Evolutionary conservation across 2,329 filamentous ascomycete species (phyloP), one percentile per base, ranked within the genome.

Genomic region (Aspergillus niger): DNA sequence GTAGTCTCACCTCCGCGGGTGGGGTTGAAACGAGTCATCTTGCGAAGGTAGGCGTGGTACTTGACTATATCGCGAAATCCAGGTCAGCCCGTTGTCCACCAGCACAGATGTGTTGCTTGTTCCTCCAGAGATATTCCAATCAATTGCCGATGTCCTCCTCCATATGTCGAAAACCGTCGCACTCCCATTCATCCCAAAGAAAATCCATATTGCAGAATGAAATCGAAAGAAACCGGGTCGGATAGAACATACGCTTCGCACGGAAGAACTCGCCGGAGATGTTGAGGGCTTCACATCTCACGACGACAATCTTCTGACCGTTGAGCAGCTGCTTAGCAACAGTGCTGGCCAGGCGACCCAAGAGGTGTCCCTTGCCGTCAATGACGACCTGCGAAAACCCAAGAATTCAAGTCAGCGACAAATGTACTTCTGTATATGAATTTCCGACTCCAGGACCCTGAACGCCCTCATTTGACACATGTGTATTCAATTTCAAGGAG

Each of bases 251-350:
- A 99, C 95, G 91, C 91, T 99, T 99, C 74, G 94, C 89, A 83
- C 95, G 92, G 91, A 99, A 99, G 91, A 99, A 99, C 87, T 98
- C 95, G 85, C 95, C 95, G 74, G 95, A 99, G 88, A 99, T 99
- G 90, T 99, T 99, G 82, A 99, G 89, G 77, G 92, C 92, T 86
- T 99, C 95, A 85, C 91, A 96, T 87, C 95, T 92, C 81, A 99
- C 95, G 75, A 99, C 86, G 77, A 98, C 94, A 81, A 99, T 96
- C 91, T 98, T 98, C 87, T 98, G 94, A 81, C 94, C 94, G 83
- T 89, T 96, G 76, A 98, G 91, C 79, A 98, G 89, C 87, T 98
- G 94, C 91, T 98, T 98, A 81, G 94, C 94, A 79, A 98, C 92
- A 80, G 92, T 97, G 82, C 89, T 92, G 85, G 94, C 94, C 82